Percentiles rank a stretch among this genome's conserved stretches.
Conservation (phyloP, 73 alveolate species). For the Effrenium voratum region DNA sequence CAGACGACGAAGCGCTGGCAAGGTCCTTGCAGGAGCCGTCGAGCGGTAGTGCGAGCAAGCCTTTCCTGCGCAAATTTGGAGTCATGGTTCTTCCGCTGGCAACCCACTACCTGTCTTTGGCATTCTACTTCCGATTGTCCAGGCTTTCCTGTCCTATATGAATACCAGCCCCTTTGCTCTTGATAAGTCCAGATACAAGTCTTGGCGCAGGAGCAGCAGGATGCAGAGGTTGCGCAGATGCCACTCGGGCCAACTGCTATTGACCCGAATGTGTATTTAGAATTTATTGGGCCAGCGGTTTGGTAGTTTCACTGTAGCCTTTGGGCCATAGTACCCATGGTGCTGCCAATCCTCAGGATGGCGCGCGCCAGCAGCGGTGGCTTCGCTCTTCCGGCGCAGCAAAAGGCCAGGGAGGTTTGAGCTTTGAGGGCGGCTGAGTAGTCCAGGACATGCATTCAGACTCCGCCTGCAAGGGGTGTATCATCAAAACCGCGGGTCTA, state of each 20-base stretch:
- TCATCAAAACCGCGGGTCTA: not conserved
- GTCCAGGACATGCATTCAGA: not conserved
- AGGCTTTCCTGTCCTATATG: too few species aligned
- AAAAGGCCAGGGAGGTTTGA: not conserved
- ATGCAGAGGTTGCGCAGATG: slow-evolving; percentile 88
- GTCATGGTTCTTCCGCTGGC: too few species aligned
- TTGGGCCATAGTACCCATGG: not conserved
- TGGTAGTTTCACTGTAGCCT: not conserved
- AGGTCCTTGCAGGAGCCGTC: slow-evolving; percentile 59
- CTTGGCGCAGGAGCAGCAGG: slow-evolving; percentile 64
- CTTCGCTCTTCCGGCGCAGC: slow-evolving; percentile 29
- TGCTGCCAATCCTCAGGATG: not conserved
- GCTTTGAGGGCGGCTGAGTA: not conserved
- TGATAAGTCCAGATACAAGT: too few species aligned
- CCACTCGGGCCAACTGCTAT: not conserved
- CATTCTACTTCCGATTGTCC: too few species aligned
- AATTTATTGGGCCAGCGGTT: not conserved
- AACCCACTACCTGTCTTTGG: too few species aligned
- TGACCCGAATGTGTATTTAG: too few species aligned
- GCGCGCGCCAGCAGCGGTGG: slow-evolving; percentile 49
- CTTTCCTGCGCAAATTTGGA: too few species aligned
- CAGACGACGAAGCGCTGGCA: slow-evolving; percentile 69
- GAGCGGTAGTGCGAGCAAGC: not conserved
- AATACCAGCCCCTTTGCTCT: too few species aligned
- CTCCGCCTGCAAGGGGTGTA: not conserved